These are phyloP conservation scores for Plasmodium knowlesi DNA, from an alignment of 169 alveolate species.

Conservation along the genomic window DNA sequence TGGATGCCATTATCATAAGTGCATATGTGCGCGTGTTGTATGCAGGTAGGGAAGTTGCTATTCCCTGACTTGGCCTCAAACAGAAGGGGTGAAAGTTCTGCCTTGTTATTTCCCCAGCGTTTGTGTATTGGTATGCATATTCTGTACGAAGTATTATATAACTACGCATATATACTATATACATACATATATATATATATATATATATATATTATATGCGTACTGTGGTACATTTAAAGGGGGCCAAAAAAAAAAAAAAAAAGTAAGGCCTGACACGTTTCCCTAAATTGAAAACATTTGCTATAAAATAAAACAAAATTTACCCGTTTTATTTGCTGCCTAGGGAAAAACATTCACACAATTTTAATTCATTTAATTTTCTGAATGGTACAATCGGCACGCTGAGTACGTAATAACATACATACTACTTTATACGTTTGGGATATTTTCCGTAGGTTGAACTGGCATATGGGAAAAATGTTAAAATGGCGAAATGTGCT, in stretches of 20 bases:
- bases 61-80: constrained; percentile 5
- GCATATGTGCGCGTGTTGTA: constrained; percentile 1
- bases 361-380: background rate
- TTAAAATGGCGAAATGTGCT: background rate
- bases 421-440: background rate
- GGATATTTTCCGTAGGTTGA: background rate
- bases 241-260: constrained; percentile 17
- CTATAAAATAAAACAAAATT: constrained; percentile 27
- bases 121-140: background rate
- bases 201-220: background rate
- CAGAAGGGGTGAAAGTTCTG: background rate
- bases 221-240: background rate
- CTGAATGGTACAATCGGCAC: background rate
- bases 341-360: constrained; percentile 12
- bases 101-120: background rate
- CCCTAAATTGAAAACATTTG: constrained; percentile 5
- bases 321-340: constrained; percentile 3
- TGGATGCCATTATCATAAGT: background rate
- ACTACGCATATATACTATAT: no score
- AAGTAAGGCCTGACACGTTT: background rate
- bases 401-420: background rate
- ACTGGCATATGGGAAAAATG: background rate
- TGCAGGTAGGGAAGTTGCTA: background rate
- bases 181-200: background rate
- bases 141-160: background rate